phyloP scores from a whole-genome alignment of 176 grass and related monocot genomes.

The Aegilops sharonensis region DNA sequence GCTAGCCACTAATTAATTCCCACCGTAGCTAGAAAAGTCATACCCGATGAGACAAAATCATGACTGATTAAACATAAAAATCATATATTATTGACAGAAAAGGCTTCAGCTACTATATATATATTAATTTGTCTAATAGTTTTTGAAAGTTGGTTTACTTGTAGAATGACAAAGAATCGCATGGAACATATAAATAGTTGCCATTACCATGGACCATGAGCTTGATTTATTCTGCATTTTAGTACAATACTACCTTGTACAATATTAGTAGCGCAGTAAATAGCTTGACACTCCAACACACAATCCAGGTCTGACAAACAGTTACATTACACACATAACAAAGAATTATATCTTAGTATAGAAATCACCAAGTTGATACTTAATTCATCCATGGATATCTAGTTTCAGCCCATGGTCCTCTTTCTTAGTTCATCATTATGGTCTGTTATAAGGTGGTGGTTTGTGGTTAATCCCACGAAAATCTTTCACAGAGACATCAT shows the following conservation, averaged over 20 bases:
- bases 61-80: neutral
- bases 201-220: neutral
- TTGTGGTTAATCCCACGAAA: neutral
- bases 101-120: neutral
- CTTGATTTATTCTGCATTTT: neutral
- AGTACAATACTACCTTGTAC: neutral
- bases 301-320: neutral
- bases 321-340: neutral
- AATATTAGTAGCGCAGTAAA: neutral
- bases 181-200: neutral
- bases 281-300: neutral
- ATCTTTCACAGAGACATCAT: conserved; percentile 26
- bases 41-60: conserved; percentile 26
- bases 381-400: neutral
- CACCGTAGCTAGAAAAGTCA: conserved; percentile 10
- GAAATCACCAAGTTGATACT: neutral
- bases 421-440: neutral
- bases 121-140: neutral
- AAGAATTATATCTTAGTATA: neutral
- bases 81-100: neutral
- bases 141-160: neutral
- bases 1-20: neutral
- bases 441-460: conserved; percentile 21
- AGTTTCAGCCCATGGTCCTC: neutral
- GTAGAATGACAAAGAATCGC: neutral